phyloP scores from a whole-genome alignment of 306 rosid species.

The Phaseolus lunatus region DNA sequence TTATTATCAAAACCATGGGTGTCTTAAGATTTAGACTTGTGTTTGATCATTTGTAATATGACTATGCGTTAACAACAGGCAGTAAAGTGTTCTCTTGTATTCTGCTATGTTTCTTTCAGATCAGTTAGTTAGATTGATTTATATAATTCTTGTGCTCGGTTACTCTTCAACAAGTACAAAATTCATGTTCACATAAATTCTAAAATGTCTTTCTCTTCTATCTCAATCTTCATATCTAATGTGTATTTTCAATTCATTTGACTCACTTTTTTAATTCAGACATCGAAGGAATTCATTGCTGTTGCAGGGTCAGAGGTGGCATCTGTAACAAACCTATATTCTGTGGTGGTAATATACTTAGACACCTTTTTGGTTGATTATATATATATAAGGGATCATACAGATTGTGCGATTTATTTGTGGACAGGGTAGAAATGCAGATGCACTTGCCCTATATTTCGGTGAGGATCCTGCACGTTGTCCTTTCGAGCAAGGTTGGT shows the following conservation, averaged over 20 bases:
- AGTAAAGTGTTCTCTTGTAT: too few relatives aligned
- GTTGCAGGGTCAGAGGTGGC: conserved; percentile 82
- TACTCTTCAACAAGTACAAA: too few relatives aligned
- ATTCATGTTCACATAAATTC: too few relatives aligned
- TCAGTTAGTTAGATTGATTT: too few relatives aligned
- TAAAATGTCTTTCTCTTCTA: too few relatives aligned
- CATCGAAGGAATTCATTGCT: conserved; percentile 75
- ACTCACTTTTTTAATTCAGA: conserved; percentile 55
- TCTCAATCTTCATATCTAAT: neutral
- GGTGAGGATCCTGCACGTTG: conserved; percentile 93
- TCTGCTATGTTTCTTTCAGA: too few relatives aligned
- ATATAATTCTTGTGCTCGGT: too few relatives aligned
- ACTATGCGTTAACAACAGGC: too few relatives aligned
- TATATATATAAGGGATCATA: conserved; percentile 38
- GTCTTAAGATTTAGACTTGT: too few relatives aligned
- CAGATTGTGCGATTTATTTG: conserved; percentile 44
- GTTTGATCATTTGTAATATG: too few relatives aligned
- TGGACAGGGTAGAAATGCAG: conserved; percentile 94
- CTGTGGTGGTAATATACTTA: conserved; percentile 77
- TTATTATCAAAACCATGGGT: too few relatives aligned
- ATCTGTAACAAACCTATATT: conserved; percentile 76
- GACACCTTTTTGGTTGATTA: conserved; percentile 32
- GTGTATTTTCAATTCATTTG: conserved; percentile 38
- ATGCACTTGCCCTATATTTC: conserved; percentile 85
- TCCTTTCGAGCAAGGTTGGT: conserved; percentile 95